Base-by-base conservation (phyloP, 2,329 filamentous ascomycete species). In the Dothideomycetes sp. region DNA sequence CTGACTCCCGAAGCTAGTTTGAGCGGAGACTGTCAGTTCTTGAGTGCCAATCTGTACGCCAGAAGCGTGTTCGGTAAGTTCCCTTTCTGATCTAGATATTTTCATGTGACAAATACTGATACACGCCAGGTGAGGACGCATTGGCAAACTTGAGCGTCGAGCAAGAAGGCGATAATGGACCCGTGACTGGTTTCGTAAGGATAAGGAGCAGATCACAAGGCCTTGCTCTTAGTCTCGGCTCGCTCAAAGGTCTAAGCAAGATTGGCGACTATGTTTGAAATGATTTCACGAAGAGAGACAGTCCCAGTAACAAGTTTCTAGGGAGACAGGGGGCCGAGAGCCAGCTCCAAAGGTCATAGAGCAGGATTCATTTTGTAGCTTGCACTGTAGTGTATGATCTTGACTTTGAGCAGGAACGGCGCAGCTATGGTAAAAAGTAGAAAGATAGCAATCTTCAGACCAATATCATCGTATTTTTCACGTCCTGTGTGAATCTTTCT, bases 191-290 rank as follows among this genome's bases (percentile, higher is more conserved):
- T 31, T 98, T 98, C 63, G 88, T 98, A 49, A 81, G 91, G 60
- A 98, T 98, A 76, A 80, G 91, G 66, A 95, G 88, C 70, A 82
- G 91, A 60, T 94, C 87, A 25, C 91, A 98, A 68, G 91, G 91
- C 34, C 70, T 98, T 57, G 91, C 91, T 9, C 69, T 98, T 52
- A 95, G 89, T 65, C 69, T 98, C 49, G 91, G 91, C 22, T 93
- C 86, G 35, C 70, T 98, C 56, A 98, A 96, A 69, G 91, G 91
- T 2, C 69, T 98, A 47, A 94, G 88, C 69, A 91, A 89, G 65
- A 59, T 61, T 48, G 59, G 57, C 20, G 59, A 62, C 45, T 39
- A 43, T 36, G 46, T 48, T 29, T 48, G 42, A 48, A 20, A 40
- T 19, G 37, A 40, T 29, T n/a, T 11, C 27, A 29, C 15, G 27